phyloP scores from a whole-genome alignment of 768 basidiomycete species.

The Tricholoma bakamatsutake region DNA sequence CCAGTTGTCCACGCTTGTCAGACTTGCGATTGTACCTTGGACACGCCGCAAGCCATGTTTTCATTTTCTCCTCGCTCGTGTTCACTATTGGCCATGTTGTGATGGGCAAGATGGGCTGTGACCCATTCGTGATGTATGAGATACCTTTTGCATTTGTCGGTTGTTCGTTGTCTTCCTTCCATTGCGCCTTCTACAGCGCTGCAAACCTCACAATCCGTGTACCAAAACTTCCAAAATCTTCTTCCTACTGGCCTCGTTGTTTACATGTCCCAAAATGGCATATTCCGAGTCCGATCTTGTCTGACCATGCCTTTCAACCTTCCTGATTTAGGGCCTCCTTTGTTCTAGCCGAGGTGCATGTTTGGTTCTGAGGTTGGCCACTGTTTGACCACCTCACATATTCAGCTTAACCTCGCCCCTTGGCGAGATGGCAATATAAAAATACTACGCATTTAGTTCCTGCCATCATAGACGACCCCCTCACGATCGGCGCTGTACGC shows the following conservation, averaged over 20 bases:
- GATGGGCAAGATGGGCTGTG: not conserved
- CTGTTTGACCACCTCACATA: slow-evolving; percentile 30
- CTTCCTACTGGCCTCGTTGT: slow-evolving; percentile 17
- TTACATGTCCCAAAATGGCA: slow-evolving; percentile 35
- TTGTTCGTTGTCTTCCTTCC: not conserved
- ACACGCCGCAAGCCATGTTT: not conserved
- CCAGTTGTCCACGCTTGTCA: not conserved
- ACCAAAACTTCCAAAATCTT: not conserved
- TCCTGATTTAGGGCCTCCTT: slow-evolving; percentile 46
- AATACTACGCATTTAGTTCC: slow-evolving; percentile 31
- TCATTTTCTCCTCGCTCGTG: not conserved
- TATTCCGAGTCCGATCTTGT: slow-evolving; percentile 38
- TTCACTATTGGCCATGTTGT: not conserved
- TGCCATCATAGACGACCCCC: slow-evolving; percentile 28
- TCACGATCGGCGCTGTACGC: slow-evolving; percentile 31
- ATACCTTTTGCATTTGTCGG: not conserved
- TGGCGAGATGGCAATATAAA: slow-evolving; percentile 37
- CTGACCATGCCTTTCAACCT: slow-evolving; percentile 40
- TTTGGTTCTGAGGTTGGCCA: slow-evolving; percentile 28
- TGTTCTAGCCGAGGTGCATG: slow-evolving; percentile 40
- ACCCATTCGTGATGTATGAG: not conserved
- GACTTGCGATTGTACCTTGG: not conserved
- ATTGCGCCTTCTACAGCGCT: not conserved
- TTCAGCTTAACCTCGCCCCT: slow-evolving; percentile 34
- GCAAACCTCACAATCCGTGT: slow-evolving; percentile 1